Percentiles rank a stretch among this genome's conserved stretches.
phyloP scores from a whole-genome alignment of 1,284 basidiomycete genomes.

The Ceratobasidium sp. region DNA sequence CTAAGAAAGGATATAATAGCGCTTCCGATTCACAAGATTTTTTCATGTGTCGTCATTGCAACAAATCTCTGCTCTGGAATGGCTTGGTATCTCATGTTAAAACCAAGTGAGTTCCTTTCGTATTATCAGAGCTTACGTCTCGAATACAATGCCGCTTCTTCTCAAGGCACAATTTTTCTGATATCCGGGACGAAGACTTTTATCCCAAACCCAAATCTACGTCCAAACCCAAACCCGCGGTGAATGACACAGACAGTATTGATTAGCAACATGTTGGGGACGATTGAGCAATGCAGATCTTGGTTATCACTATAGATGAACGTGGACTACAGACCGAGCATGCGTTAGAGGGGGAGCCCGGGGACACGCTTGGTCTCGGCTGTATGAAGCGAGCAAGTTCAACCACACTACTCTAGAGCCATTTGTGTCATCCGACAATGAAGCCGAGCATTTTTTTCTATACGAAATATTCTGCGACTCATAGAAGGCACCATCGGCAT shows the following conservation, averaged over 20 bases:
- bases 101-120: constrained; percentile 30
- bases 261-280: constrained; percentile 6
- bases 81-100: constrained; percentile 40
- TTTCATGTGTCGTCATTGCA: constrained; percentile 37
- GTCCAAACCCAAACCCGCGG: not conserved
- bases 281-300: not conserved
- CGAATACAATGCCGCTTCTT: not conserved
- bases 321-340: not conserved
- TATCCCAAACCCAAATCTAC: constrained; percentile 34
- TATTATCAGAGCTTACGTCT: not conserved
- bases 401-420: not conserved
- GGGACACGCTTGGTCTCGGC: constrained; percentile 14
- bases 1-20: constrained; percentile 39
- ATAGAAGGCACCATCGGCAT: not conserved
- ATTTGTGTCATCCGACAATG: not conserved
- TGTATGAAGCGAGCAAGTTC: not conserved
- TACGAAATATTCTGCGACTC: constrained; percentile 2
- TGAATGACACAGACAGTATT: not conserved
- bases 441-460: constrained; percentile 18
- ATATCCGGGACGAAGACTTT: constrained; percentile 43
- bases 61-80: constrained; percentile 40
- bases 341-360: not conserved
- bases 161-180: constrained; percentile 30
- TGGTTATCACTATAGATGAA: not conserved
- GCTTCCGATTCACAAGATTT: constrained; percentile 24